Conservation (phyloP, 2,329 filamentous ascomycete species). For the Cryphonectria radicalis region DNA sequence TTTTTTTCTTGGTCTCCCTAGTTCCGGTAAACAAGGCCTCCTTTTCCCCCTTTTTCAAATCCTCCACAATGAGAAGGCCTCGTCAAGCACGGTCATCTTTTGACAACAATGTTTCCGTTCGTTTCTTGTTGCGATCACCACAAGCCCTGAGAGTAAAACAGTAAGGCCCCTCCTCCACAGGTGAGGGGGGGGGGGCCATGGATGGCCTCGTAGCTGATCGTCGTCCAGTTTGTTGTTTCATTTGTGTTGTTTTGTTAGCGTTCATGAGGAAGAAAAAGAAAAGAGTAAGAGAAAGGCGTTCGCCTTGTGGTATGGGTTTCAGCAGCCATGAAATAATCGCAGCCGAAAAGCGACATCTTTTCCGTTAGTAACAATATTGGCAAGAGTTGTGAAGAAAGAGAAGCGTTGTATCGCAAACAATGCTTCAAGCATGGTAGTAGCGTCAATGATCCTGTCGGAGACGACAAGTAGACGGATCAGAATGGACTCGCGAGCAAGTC, state of each 20-base stretch:
- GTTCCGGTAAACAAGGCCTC: neutral
- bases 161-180: neutral
- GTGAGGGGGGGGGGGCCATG: neutral
- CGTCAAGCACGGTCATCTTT: neutral
- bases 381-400: neutral
- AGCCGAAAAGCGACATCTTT: conserved; percentile 16
- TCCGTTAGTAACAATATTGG: conserved; percentile 7
- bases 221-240: neutral
- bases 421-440: neutral
- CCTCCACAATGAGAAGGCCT: neutral
- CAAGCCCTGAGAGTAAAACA: neutral
- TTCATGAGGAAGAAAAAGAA: neutral
- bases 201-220: neutral
- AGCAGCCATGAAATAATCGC: neutral
- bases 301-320: neutral
- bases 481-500: conserved; percentile 31
- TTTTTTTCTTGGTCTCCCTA: neutral
- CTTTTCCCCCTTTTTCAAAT: neutral
- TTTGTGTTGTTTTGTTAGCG: neutral
- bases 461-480: conserved; percentile 35
- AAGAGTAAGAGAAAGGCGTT: neutral
- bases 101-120: neutral
- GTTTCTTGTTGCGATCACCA: neutral
- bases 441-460: conserved; percentile 22
- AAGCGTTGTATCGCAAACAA: conserved; percentile 1